Percentiles rank a stretch among this genome's conserved stretches.
Conservation (phyloP, 306 rosid genomes). For the Arachis hypogaea region DNA sequence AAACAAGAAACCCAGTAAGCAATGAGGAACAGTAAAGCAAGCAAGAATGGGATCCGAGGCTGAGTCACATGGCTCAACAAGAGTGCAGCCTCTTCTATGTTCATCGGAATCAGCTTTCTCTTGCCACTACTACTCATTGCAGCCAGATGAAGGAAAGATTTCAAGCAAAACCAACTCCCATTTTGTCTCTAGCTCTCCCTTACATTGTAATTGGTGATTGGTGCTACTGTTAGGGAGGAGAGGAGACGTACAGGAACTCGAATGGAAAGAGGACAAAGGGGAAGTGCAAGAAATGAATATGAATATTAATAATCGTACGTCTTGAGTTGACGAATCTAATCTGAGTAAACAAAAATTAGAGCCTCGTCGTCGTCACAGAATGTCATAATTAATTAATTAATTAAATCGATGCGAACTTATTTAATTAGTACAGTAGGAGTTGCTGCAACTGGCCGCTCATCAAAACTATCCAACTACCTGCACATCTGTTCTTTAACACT, state of each 20-base stretch:
- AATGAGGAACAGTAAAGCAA: constrained; percentile 56
- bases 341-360: too few relatives aligned
- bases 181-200: neutral
- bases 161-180: neutral
- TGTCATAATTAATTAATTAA: too few relatives aligned
- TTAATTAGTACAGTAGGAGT: too few relatives aligned
- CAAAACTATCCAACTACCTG: too few relatives aligned
- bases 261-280: neutral
- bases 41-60: constrained; percentile 49
- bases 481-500: too few relatives aligned
- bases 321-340: neutral
- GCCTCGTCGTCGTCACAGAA: too few relatives aligned
- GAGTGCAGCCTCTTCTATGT: constrained; percentile 45
- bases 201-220: neutral
- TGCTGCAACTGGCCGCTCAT: too few relatives aligned
- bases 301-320: neutral
- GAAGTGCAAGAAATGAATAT: constrained; percentile 19
- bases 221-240: neutral
- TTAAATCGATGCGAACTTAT: too few relatives aligned
- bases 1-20: constrained; percentile 86
- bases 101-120: constrained; percentile 40
- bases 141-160: neutral
- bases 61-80: constrained; percentile 47
- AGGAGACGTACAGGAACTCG: neutral
- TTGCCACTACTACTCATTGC: constrained; percentile 25